Conservation (phyloP, 2,329 filamentous ascomycete genomes). For the Albophoma yamanashiensis region DNA sequence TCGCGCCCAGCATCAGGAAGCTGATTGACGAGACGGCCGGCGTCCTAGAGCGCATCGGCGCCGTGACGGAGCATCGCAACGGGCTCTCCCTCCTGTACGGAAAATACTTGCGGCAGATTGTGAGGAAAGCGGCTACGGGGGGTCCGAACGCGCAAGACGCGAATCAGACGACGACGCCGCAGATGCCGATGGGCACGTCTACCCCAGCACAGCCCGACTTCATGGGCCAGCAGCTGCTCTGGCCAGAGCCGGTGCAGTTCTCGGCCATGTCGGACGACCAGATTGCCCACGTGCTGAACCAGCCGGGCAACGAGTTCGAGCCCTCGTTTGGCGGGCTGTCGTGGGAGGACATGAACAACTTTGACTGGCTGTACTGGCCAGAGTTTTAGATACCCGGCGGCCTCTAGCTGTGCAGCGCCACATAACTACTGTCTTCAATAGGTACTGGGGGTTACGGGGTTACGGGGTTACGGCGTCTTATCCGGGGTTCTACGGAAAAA, state of each 20-base stretch:
- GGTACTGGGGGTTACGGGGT: neutral
- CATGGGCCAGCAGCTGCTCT: constrained; percentile 20
- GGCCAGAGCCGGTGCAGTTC: constrained; percentile 47
- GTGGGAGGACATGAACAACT: constrained; percentile 47
- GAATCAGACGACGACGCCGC: constrained; percentile 2
- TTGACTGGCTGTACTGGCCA: constrained; percentile 46
- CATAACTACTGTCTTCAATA: neutral
- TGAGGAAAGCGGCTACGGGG: constrained; percentile 21
- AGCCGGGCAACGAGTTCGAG: constrained; percentile 49
- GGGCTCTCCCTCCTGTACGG: constrained; percentile 48
- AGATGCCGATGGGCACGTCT: constrained; percentile 8
- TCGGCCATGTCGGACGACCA: constrained; percentile 62
- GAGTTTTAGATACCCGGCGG: constrained; percentile 19
- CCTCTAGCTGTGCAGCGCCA: neutral
- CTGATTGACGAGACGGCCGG: constrained; percentile 59
- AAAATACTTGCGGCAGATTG: constrained; percentile 32
- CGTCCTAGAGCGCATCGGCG: constrained; percentile 59
- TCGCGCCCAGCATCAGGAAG: constrained; percentile 52
- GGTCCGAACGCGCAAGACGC: neutral
- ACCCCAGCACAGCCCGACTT: constrained; percentile 13
- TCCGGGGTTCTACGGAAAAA: constrained; percentile 13
- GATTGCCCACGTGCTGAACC: constrained; percentile 54
- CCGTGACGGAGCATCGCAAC: constrained; percentile 53
- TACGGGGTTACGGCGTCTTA: neutral
- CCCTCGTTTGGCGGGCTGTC: constrained; percentile 43